These are phyloP conservation scores for Hamamelis virginiana DNA, from an alignment of 164 flowering plant species.

Conservation along the genomic window DNA sequence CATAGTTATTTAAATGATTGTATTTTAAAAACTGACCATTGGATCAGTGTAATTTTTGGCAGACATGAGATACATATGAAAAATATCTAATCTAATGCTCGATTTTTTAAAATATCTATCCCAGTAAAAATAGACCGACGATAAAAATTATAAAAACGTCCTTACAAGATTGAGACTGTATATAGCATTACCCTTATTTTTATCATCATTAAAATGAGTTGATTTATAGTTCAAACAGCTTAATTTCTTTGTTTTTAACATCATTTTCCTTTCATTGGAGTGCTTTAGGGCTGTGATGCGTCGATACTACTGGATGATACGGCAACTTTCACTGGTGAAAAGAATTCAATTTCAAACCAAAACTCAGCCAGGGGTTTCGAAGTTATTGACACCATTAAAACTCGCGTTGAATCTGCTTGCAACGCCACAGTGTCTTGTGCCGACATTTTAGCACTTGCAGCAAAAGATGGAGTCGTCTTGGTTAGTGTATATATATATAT, in stretches of 20 bases:
- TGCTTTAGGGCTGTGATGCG: slow-evolving; percentile 52
- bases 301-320: slow-evolving; percentile 52
- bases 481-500: slow-evolving; percentile 17
- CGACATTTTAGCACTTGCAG: slow-evolving; percentile 48
- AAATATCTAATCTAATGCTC: too few relatives aligned
- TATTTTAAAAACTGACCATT: too few relatives aligned
- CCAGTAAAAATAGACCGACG: too few relatives aligned
- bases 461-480: slow-evolving; percentile 36
- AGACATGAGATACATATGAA: too few relatives aligned
- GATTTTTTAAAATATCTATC: too few relatives aligned
- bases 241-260: background rate
- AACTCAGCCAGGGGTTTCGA: slow-evolving; percentile 42
- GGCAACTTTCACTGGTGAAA: slow-evolving; percentile 37
- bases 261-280: background rate
- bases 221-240: too few relatives aligned
- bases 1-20: too few relatives aligned
- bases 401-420: slow-evolving; percentile 42
- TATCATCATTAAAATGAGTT: too few relatives aligned
- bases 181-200: too few relatives aligned
- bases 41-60: too few relatives aligned
- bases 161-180: too few relatives aligned
- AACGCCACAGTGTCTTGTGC: slow-evolving; percentile 46
- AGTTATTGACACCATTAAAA: slow-evolving; percentile 46
- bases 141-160: too few relatives aligned
- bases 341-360: slow-evolving; percentile 36